Base-by-base conservation (phyloP, 176 grass and related monocot genomes). In the Oryza punctata region DNA sequence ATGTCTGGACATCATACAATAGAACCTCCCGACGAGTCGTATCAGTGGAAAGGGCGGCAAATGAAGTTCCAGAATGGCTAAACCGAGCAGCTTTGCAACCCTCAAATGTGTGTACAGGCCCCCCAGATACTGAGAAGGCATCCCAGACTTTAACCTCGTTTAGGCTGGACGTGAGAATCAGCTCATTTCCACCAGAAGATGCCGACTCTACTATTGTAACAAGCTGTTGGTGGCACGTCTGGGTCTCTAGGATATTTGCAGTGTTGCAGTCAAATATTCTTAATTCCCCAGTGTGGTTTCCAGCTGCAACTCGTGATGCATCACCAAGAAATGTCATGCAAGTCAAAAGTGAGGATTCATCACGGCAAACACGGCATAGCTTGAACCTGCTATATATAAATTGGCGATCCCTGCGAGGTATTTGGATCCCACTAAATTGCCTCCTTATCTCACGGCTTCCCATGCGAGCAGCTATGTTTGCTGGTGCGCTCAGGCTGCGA, bases 311-410 rank as follows among this genome's bases (percentile, higher is more conserved):
- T 76, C 93, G 89, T 60, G 91, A 93, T 61, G 96, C 90, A 77
- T 89, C 89, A 38, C 85, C 83, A 78, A 99, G 84, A 87, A 99
- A 94, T 73, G 96, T 93, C 91, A 99, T 85, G 88, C 91, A 99
- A 77, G 96, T 94, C 75, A 99, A 79, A 19, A 96, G 87, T 9
- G 89, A 90, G 25, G 85, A 38, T 65, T 96, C 91, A 79, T 96
- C 96, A 72, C 93, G 88, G 32, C 96, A 99, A 50, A 92, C 90
- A 67, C 93, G 96, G 75, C 87, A 99, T 21, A 85, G 91, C 85
- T 91, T 99, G 83, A 94, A 99, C 67, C 96, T 89, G 75, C 96
- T 99, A 72, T 96, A 99, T 80, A 99, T 94, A 88, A 94, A 95
- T 85, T 99, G 96, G 4, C 96, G 87, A 63, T 99, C 96, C 64